A percentile compares a stretch with the other conserved stretches of the same genome.
These are phyloP conservation scores for Wickerhamomyces silvicola DNA, from an alignment of 805 yeast species.

Conservation along the genomic window DNA sequence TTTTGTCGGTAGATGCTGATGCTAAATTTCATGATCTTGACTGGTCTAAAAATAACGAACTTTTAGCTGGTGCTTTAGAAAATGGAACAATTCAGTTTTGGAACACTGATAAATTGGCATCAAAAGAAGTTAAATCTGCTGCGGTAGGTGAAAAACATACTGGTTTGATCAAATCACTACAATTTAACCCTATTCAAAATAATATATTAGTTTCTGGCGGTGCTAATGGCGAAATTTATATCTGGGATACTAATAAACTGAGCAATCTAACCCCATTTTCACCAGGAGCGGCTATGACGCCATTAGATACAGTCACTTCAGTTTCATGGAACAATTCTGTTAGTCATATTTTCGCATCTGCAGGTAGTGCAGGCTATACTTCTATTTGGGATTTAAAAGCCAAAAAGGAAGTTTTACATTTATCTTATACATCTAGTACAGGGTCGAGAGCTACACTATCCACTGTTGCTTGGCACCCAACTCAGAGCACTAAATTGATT, in stretches of 20 bases:
- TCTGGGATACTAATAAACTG: constrained; percentile 79
- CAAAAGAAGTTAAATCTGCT: constrained; percentile 41
- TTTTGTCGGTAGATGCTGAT: constrained; percentile 40
- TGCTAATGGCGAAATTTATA: constrained; percentile 75
- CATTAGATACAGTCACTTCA: constrained; percentile 72
- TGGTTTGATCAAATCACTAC: constrained; percentile 64
- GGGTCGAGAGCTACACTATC: constrained; percentile 62
- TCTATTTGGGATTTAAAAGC: constrained; percentile 92
- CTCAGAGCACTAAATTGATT: constrained; percentile 73
- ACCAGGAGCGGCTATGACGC: constrained; percentile 77
- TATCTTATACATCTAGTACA: constrained; percentile 55
- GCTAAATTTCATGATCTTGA: constrained; percentile 73
- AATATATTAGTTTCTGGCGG: constrained; percentile 84
- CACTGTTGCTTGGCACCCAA: constrained; percentile 92
- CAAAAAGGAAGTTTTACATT: constrained; percentile 81
- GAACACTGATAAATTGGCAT: constrained; percentile 49
- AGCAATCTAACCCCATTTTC: constrained; percentile 40
- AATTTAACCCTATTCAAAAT: constrained; percentile 68
- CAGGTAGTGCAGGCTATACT: constrained; percentile 79
- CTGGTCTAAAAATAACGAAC: constrained; percentile 66
- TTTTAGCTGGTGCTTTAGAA: constrained; percentile 86
- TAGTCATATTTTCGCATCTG: constrained; percentile 83
- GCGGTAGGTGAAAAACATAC: constrained; percentile 54
- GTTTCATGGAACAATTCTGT: constrained; percentile 86
- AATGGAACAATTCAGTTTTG: constrained; percentile 75